Conservation (phyloP, 805 yeast species). For the Yamadazyma sp. region DNA sequence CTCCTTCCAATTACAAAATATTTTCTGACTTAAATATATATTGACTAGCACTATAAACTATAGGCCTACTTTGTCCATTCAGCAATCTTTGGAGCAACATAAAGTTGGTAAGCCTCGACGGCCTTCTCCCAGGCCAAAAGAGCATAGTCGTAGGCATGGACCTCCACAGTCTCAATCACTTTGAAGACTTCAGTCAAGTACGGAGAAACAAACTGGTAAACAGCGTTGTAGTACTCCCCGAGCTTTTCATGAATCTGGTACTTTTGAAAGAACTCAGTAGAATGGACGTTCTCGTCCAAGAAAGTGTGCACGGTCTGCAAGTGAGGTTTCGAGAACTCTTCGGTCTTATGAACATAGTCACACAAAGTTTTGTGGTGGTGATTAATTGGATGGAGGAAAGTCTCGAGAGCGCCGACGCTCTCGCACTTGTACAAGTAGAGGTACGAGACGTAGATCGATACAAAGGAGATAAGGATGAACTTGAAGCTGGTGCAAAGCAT, state of each 20-base stretch:
- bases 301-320: constrained; percentile 23
- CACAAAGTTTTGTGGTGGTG: constrained; percentile 38
- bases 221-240: constrained; percentile 15
- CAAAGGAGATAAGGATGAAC: constrained; percentile 21
- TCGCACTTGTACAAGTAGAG: constrained; percentile 42
- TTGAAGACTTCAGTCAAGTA: constrained; percentile 31
- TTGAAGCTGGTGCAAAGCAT: constrained; percentile 13
- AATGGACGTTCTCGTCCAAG: constrained; percentile 38
- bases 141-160: constrained; percentile 27
- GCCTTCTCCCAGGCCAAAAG: constrained; percentile 20
- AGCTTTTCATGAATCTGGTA: constrained; percentile 32
- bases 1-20: too few relatives aligned
- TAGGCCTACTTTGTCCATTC: too few relatives aligned
- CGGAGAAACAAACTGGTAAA: constrained; percentile 27
- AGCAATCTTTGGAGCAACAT: constrained; percentile 22
- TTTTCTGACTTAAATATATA: too few relatives aligned
- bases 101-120: constrained; percentile 21
- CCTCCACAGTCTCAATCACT: constrained; percentile 34
- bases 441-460: constrained; percentile 36
- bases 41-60: too few relatives aligned
- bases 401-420: constrained; percentile 28
- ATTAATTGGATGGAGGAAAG: constrained; percentile 39
- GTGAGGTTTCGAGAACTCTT: constrained; percentile 31
- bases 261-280: constrained; percentile 34
- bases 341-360: constrained; percentile 30